Conservation (phyloP, 495 filamentous ascomycete genomes). For the Neurospora sp. region DNA sequence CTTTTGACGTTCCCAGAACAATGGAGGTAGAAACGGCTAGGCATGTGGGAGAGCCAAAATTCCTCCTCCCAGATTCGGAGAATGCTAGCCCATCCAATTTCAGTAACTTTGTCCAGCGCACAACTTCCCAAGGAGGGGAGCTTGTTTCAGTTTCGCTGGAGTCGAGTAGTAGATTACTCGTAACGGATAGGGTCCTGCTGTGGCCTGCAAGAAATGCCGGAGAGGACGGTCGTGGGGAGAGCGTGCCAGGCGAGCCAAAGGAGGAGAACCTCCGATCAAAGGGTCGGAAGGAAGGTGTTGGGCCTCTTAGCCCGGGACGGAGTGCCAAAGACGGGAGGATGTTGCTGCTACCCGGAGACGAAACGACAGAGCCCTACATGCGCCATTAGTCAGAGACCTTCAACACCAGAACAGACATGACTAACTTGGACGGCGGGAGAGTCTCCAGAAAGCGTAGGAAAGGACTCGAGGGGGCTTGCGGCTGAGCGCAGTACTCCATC, state of each 20-base stretch:
- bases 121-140: conserved; percentile 85
- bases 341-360: conserved; percentile 67
- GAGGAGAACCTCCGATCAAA: conserved; percentile 94
- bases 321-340: conserved; percentile 35
- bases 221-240: conserved; percentile 60
- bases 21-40: conserved; percentile 83
- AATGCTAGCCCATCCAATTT: conserved; percentile 84
- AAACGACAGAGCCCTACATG: conserved; percentile 66
- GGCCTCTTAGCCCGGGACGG: conserved; percentile 40
- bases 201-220: conserved; percentile 68
- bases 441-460: conserved; percentile 72
- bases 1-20: conserved; percentile 85
- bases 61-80: conserved; percentile 89
- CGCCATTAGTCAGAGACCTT: conserved; percentile 15
- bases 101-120: conserved; percentile 88
- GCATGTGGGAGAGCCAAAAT: conserved; percentile 86
- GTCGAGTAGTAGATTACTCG: conserved; percentile 46
- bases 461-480: conserved; percentile 39
- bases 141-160: conserved; percentile 52
- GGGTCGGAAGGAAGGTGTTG: conserved; percentile 75
- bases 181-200: conserved; percentile 66
- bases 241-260: conserved; percentile 46
- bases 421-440: conserved; percentile 78
- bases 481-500: conserved; percentile 28
- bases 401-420: neutral